phyloP scores from a whole-genome alignment of 768 basidiomycete genomes.

The Paxillus rubicundulus region DNA sequence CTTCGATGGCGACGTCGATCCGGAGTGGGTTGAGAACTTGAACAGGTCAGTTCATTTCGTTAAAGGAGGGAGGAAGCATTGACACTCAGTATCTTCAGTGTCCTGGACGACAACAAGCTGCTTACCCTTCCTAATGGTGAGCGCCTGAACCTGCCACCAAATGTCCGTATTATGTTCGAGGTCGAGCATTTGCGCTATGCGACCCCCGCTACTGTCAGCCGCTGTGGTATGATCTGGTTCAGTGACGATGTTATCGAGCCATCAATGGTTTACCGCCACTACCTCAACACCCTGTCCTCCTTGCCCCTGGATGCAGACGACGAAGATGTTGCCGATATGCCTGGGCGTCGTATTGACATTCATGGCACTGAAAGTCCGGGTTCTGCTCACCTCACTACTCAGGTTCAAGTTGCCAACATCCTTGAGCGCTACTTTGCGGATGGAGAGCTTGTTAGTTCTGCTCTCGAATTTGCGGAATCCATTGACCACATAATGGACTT shows the following conservation, averaged over 20 bases:
- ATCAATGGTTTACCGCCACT: constrained; percentile 87
- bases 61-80: not conserved
- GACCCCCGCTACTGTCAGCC: constrained; percentile 97
- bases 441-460: constrained; percentile 77
- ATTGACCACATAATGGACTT: constrained; percentile 99
- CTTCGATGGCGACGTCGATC: constrained; percentile 99
- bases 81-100: constrained; percentile 48
- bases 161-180: constrained; percentile 99
- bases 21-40: constrained; percentile 99
- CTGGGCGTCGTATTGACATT: constrained; percentile 58
- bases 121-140: constrained; percentile 97
- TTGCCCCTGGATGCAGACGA: constrained; percentile 87
- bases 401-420: constrained; percentile 70
- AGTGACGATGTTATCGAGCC: constrained; percentile 94
- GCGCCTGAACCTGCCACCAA: constrained; percentile 92
- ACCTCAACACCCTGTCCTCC: constrained; percentile 72
- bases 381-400: constrained; percentile 67
- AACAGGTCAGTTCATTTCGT: constrained; percentile 68
- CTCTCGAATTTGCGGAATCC: constrained; percentile 76
- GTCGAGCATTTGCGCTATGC: constrained; percentile 97
- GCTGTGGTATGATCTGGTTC: constrained; percentile 99
- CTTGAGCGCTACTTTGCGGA: constrained; percentile 81
- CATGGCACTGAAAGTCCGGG: constrained; percentile 43
- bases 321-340: constrained; percentile 64
- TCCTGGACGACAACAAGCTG: constrained; percentile 97